Conservation (phyloP, 257 asterid species). For the Ehretia macrophylla region DNA sequence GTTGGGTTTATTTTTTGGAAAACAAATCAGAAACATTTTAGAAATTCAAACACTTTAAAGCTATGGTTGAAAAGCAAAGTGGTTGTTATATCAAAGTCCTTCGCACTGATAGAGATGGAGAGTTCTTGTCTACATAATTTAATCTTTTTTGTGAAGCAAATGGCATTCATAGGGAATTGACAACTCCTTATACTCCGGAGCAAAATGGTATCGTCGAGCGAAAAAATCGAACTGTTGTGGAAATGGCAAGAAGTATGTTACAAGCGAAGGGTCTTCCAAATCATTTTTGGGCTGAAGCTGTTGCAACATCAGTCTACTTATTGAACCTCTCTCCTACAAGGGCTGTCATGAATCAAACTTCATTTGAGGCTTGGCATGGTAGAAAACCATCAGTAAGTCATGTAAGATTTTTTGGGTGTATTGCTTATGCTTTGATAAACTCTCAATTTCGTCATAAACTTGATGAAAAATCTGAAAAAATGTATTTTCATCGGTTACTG, state of each 20-base stretch:
- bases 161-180: constrained; percentile 2
- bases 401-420: not conserved
- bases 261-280: not conserved
- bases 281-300: not conserved
- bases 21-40: constrained; percentile 4
- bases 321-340: constrained; percentile 1
- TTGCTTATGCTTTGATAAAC: not conserved
- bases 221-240: constrained; percentile 3
- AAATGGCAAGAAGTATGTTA: not conserved
- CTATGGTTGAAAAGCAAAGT: not conserved
- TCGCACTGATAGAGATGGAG: not conserved
- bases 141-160: not conserved
- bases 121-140: not conserved
- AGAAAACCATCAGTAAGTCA: not conserved
- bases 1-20: constrained; percentile 12
- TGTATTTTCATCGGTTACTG: constrained; percentile 2
- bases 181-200: not conserved
- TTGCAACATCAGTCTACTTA: not conserved
- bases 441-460: not conserved
- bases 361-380: not conserved
- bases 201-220: constrained; percentile 2
- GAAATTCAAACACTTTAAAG: not conserved
- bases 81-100: not conserved
- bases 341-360: not conserved
- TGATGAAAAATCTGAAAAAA: not conserved